These are phyloP conservation scores for Pichia cephalocereana DNA, from an alignment of 805 yeast species.

Conservation along the genomic window DNA sequence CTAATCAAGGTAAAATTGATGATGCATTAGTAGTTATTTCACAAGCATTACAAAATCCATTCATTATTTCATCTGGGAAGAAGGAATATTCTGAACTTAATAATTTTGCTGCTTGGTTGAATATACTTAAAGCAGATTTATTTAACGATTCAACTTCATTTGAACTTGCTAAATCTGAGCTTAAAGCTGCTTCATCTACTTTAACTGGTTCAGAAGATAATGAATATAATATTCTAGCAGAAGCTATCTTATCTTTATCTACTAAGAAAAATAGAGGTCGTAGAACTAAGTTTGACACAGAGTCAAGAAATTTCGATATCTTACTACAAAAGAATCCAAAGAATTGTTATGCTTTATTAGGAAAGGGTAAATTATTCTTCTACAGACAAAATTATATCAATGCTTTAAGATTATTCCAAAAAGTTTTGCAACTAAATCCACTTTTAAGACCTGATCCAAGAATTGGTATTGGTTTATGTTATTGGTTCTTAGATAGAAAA, in stretches of 20 bases:
- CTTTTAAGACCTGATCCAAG: conserved; percentile 82
- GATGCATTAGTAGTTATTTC: conserved; percentile 59
- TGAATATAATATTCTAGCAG: conserved; percentile 49
- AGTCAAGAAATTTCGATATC: conserved; percentile 58
- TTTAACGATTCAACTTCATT: conserved; percentile 15
- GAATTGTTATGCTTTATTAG: conserved; percentile 69
- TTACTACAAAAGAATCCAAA: conserved; percentile 45
- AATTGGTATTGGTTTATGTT: conserved; percentile 89
- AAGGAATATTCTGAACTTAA: conserved; percentile 45
- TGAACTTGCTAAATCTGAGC: conserved; percentile 22
- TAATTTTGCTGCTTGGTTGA: conserved; percentile 67
- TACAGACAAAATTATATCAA: conserved; percentile 61
- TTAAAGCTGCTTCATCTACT: conserved; percentile 36
- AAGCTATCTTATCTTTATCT: conserved; percentile 53
- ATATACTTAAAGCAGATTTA: conserved; percentile 35
- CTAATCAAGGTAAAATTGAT: conserved; percentile 44
- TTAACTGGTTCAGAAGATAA: conserved; percentile 21
- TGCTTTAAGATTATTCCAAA: conserved; percentile 79
- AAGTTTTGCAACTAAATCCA: conserved; percentile 68
- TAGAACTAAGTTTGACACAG: conserved; percentile 58
- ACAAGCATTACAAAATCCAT: conserved; percentile 42
- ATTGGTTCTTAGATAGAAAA: conserved; percentile 77
- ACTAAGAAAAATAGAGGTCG: conserved; percentile 57
- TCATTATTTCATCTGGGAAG: conserved; percentile 16
- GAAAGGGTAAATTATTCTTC: conserved; percentile 75